A percentile compares a stretch with the other conserved stretches of the same genome.
phyloP scores from a whole-genome alignment of 805 yeast species.

The Maudiozyma turicensis region DNA sequence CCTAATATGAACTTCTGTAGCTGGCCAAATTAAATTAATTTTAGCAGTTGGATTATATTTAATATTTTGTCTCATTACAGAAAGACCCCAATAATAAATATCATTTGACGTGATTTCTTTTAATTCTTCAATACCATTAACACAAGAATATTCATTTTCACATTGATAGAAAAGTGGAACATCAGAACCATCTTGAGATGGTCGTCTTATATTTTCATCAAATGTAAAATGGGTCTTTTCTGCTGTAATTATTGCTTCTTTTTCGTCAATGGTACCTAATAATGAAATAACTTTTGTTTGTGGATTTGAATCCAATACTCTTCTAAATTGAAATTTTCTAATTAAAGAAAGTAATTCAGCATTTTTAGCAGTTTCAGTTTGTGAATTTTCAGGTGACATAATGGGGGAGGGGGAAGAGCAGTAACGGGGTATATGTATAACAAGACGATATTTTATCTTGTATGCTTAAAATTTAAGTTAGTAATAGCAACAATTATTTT shows the following conservation, averaged over 20 bases:
- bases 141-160: conserved; percentile 22
- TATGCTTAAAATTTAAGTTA: no score
- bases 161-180: conserved; percentile 17
- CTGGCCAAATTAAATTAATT: conserved; percentile 75
- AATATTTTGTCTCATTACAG: conserved; percentile 39
- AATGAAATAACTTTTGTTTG: conserved; percentile 53
- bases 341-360: conserved; percentile 10
- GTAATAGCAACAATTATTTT: no score
- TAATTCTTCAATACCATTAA: conserved; percentile 22
- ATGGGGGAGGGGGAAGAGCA: background rate
- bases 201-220: conserved; percentile 13
- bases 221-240: conserved; percentile 60
- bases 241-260: conserved; percentile 58
- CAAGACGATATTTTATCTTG: no score
- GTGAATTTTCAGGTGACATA: background rate
- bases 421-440: no score
- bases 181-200: conserved; percentile 29
- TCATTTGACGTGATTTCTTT: conserved; percentile 57
- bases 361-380: background rate
- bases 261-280: conserved; percentile 54
- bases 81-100: conserved; percentile 74
- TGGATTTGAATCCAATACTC: conserved; percentile 49
- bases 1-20: conserved; percentile 70
- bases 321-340: conserved; percentile 35
- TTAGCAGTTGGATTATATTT: conserved; percentile 50